Base-by-base conservation (phyloP, 2,329 filamentous ascomycete genomes). In the Venturia oleaginea region DNA sequence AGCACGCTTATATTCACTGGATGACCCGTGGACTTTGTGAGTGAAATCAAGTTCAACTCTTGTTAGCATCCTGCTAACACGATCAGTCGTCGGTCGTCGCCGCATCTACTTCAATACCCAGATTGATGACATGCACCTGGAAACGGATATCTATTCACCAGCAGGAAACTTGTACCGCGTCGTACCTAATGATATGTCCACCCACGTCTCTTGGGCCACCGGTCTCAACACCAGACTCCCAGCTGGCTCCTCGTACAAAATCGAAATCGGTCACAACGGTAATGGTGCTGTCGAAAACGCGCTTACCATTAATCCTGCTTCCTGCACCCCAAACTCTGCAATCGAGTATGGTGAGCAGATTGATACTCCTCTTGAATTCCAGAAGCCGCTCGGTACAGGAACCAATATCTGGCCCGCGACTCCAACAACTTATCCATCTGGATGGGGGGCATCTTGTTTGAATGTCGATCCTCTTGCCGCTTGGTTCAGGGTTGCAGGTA, bases 1-100 rank as follows among this genome's bases (percentile, higher is more conserved):
- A 84, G 72, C 82, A 85, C 71, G 77, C 81, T 17, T 83, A 80
- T 76, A 83, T 85, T 66, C 79, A 79, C 68, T 84, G 82, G 82
- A 72, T 82, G 42, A 84, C 82, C 4, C 78, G 80, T 65, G 82
- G 82, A 54, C 71, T 86, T 10, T 82, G 61, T 62, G 42, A 62
- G 61, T 42, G 27, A 19, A 5, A 3, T 51, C 6, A 34, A 32
- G 15, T 30, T 34, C 27, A 73, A 65, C 67, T 70, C 30, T 17
- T 68, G 68, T 55, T 70, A 68, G 63, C 66, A 60, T 64, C 34
- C 2, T 27, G 24, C 38, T 54, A 30, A 43, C n/a, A 3, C 13
- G 10, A 19, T 69, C 84, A 24, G 78, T 81, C 65, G 73, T 78
- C 11, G 81, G 81, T 30, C 77, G 79, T 66, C 78, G 81, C 63